phyloP scores from a whole-genome alignment of 208 protist genomes.

The Vickermania spadyakhi region DNA sequence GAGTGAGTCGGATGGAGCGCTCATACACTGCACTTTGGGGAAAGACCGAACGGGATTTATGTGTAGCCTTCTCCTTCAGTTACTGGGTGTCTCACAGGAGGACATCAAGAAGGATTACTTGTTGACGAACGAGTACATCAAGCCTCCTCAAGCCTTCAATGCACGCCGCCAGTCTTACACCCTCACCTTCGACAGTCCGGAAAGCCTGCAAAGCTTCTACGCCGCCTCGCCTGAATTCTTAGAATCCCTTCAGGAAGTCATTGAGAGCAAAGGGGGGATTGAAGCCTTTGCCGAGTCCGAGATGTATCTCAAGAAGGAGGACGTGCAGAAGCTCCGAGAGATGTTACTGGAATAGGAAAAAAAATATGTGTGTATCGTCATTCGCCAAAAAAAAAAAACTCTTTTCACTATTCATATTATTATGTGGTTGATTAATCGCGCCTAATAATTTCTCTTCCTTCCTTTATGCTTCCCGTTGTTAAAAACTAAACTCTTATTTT shows the following conservation, averaged over 20 bases:
- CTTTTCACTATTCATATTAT: too few species aligned
- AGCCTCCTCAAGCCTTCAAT: not conserved
- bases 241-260: conserved; percentile 8
- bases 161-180: not conserved
- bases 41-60: conserved; percentile 32
- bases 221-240: conserved; percentile 15
- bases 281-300: conserved; percentile 14
- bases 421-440: too few species aligned
- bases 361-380: too few species aligned
- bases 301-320: conserved; percentile 21
- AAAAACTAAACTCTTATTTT: too few species aligned
- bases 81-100: conserved; percentile 18
- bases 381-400: too few species aligned
- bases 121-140: conserved; percentile 18
- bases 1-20: conserved; percentile 10
- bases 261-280: conserved; percentile 18
- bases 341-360: too few species aligned
- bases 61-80: conserved; percentile 14
- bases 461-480: too few species aligned
- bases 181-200: conserved; percentile 4
- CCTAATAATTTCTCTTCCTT: too few species aligned
- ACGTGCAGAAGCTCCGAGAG: conserved; percentile 19
- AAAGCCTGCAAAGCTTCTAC: conserved; percentile 18
- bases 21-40: conserved; percentile 40
- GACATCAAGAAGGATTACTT: conserved; percentile 22